These are phyloP conservation scores for Astragalus glycyphyllos DNA, from an alignment of 306 rosid species.

Conservation along the genomic window DNA sequence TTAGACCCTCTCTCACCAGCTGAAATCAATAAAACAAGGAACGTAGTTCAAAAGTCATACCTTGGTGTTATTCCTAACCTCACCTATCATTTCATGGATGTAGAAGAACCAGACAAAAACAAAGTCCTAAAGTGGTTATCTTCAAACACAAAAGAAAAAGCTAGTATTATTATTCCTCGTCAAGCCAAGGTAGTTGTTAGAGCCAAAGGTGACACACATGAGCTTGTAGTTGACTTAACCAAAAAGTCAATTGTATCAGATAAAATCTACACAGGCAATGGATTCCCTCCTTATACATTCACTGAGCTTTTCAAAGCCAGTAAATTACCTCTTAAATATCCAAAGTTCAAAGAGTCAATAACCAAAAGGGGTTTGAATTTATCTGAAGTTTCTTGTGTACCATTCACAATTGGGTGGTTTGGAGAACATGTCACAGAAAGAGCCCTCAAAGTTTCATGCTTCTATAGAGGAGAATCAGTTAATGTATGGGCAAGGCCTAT, in stretches of 20 bases:
- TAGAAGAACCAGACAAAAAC: constrained; percentile 77
- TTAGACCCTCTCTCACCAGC: constrained; percentile 73
- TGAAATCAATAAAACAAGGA: constrained; percentile 67
- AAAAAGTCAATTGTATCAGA: constrained; percentile 57
- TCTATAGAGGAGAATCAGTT: constrained; percentile 64
- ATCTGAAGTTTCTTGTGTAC: constrained; percentile 80
- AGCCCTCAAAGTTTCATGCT: constrained; percentile 68
- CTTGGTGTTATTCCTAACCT: constrained; percentile 73
- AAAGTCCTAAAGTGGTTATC: constrained; percentile 75
- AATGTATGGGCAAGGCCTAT: constrained; percentile 85
- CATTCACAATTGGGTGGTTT: constrained; percentile 86
- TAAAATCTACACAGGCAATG: constrained; percentile 65
- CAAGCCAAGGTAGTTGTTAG: constrained; percentile 74
- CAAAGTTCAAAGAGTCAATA: constrained; percentile 64
- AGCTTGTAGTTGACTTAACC: constrained; percentile 66
- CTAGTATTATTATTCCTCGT: constrained; percentile 48
- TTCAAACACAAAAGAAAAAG: constrained; percentile 42
- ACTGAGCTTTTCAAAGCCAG: constrained; percentile 70
- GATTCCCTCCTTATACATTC: constrained; percentile 79
- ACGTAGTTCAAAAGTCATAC: constrained; percentile 57
- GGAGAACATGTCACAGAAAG: constrained; percentile 68
- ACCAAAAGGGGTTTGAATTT: constrained; percentile 65
- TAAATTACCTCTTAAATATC: constrained; percentile 64
- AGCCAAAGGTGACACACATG: constrained; percentile 65
- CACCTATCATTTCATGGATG: constrained; percentile 73